These are phyloP conservation scores for Penicillium sp. DNA, from an alignment of 2,329 filamentous ascomycete genomes.

Conservation along the genomic window DNA sequence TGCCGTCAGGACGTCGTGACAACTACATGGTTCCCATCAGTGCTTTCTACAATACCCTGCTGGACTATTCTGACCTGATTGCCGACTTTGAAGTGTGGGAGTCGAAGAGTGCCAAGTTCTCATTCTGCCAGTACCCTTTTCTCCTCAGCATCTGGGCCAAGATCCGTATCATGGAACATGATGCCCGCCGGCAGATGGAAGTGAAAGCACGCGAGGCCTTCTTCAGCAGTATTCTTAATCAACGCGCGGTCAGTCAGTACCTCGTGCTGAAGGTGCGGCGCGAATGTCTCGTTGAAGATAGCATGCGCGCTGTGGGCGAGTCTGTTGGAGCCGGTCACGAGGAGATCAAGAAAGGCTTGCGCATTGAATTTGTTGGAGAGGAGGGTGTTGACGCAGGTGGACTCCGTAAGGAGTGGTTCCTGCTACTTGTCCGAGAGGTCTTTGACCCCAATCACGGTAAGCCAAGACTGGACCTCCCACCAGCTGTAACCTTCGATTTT, in stretches of 20 bases:
- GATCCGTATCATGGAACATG: conserved; percentile 85
- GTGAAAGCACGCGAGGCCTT: conserved; percentile 85
- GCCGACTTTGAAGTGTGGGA: conserved; percentile 90
- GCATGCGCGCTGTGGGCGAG: conserved; percentile 79
- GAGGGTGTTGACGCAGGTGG: conserved; percentile 91
- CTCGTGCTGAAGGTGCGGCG: conserved; percentile 75
- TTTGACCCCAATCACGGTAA: conserved; percentile 87
- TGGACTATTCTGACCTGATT: conserved; percentile 84
- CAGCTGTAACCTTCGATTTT: background rate
- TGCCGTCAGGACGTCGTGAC: conserved; percentile 49
- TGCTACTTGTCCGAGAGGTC: conserved; percentile 82
- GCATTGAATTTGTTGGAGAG: conserved; percentile 83
- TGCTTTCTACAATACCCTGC: conserved; percentile 82
- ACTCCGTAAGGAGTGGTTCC: conserved; percentile 90
- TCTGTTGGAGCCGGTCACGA: conserved; percentile 77
- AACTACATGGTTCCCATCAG: conserved; percentile 75
- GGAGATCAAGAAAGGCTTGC: conserved; percentile 86
- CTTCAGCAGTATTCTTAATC: conserved; percentile 81
- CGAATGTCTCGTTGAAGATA: conserved; percentile 87
- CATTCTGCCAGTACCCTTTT: conserved; percentile 91
- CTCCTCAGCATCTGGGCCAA: conserved; percentile 91
- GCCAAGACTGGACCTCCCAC: conserved; percentile 30
- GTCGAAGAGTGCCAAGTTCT: conserved; percentile 69
- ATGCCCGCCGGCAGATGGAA: conserved; percentile 86
- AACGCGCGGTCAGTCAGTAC: conserved; percentile 73